Percentiles rank a stretch among this genome's conserved stretches.
phyloP scores from a whole-genome alignment of 148 eudicot species.

The Chenopodium quinoa region DNA sequence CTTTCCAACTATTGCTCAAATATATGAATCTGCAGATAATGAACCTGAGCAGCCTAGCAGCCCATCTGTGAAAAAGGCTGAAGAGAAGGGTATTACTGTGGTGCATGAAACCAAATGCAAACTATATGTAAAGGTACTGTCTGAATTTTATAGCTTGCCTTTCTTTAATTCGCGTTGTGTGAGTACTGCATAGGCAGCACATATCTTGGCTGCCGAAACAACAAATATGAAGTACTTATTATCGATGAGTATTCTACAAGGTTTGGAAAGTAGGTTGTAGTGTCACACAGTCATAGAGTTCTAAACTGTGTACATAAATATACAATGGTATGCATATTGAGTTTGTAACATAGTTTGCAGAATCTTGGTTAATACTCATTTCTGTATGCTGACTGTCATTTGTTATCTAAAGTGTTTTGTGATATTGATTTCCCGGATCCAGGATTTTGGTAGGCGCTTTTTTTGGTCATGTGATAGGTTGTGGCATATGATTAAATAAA shows the following conservation, averaged over 20 bases:
- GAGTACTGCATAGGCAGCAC: not conserved
- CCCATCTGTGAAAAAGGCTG: constrained; percentile 81
- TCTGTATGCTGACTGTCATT: not conserved
- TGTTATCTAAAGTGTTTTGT: not conserved
- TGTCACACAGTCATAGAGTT: not conserved
- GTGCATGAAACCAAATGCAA: constrained; percentile 97
- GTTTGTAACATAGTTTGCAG: not conserved
- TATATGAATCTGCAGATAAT: constrained; percentile 46
- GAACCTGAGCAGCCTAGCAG: constrained; percentile 90
- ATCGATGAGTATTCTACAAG: not conserved
- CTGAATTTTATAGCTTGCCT: not conserved
- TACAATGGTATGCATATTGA: not conserved
- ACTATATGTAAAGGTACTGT: constrained; percentile 78
- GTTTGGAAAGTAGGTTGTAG: not conserved
- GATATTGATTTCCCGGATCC: not conserved
- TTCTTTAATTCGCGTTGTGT: not conserved
- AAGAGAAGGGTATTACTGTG: constrained; percentile 72
- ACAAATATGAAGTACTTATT: no score
- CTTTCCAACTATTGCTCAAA: not conserved
- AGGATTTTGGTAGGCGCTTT: not conserved
- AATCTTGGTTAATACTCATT: no score
- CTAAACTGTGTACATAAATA: not conserved
- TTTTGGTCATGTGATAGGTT: not conserved
- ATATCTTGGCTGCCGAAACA: not conserved
- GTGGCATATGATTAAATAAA: not conserved